Percentiles rank a stretch among this genome's conserved stretches.
phyloP scores from a whole-genome alignment of 2,329 filamentous ascomycete genomes.

The Aspergillus pseudoviridinutans region DNA sequence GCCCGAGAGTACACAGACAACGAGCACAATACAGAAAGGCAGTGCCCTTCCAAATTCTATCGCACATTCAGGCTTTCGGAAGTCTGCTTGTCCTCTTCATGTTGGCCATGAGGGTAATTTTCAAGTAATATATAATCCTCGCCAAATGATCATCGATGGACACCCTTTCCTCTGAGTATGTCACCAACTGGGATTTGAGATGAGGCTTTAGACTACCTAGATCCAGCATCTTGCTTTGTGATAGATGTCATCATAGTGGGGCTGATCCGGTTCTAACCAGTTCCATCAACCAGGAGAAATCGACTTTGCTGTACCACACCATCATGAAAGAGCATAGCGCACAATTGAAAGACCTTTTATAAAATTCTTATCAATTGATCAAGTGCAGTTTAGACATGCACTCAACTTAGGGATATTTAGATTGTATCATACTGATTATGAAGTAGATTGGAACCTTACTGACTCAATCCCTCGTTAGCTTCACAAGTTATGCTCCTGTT shows the following conservation, averaged over 20 bases:
- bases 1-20: background rate
- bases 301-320: background rate
- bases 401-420: background rate
- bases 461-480: background rate
- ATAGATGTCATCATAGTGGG: conserved; percentile 5
- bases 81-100: background rate
- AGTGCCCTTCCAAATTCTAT: background rate
- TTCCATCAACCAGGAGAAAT: background rate
- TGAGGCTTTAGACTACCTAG: background rate
- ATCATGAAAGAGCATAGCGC: background rate
- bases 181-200: background rate
- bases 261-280: conserved; percentile 1
- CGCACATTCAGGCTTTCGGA: background rate
- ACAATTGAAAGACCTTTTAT: background rate
- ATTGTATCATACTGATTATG: background rate
- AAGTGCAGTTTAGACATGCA: background rate
- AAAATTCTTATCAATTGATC: background rate
- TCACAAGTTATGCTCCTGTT: background rate
- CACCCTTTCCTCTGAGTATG: too few relatives aligned
- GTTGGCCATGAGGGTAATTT: background rate
- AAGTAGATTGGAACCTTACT: background rate
- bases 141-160: background rate
- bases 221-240: background rate
- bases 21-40: background rate
- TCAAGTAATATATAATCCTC: background rate